Base-by-base conservation (phyloP, 177 flowering plant genomes). In the Vitis hybrid region DNA sequence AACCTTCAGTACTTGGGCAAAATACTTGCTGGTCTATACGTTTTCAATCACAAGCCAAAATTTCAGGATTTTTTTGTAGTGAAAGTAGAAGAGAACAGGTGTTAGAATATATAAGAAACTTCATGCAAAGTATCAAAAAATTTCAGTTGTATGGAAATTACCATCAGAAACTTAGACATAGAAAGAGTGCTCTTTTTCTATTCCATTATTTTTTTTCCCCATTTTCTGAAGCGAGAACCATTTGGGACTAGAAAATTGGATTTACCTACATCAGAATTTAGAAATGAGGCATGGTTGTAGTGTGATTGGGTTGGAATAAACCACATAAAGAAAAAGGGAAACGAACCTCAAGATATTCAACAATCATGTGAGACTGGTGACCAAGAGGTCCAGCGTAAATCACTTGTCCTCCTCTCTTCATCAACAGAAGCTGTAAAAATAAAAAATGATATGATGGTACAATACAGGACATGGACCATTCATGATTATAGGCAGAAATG, bases 341-440 rank as follows among this genome's bases (percentile, higher is more conserved):
- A 68, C 84, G 69, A 68, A 88, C 90, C 77, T 89, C 87, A 64
- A 86, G 86, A 57, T 89, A 89, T 64, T 87, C 83, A 60, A 87
- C 70, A n/a, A 88, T 86, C 67, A 78, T 79, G 67, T 79, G 78
- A 75, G 92, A 88, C 3, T 74, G 79, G 51, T 52, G 80, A 74
- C 89, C 89, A n/a, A 88, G 86, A 17, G 88, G 76, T 71, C 92
- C 92, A 27, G 80, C 77, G 72, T 88, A 85, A 50, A 83, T 88
- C 17, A 83, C 87, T 66, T 87, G 89, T 66, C 88, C 92, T 67
- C 92, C 92, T 79, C 88, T 83, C 70, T 88, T 87, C 90, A 88
- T 57, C 55, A 64, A 62, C 11, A 81, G 59, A 10, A 81, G 72
- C 83, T 81, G 77, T 64, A 64, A 58, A 14, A 1, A 61, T 60